Percentiles rank a stretch among this genome's conserved stretches.
These are phyloP conservation scores for Closterium sp. DNA, from an alignment of 139 green algal genomes.

Conservation along the genomic window DNA sequence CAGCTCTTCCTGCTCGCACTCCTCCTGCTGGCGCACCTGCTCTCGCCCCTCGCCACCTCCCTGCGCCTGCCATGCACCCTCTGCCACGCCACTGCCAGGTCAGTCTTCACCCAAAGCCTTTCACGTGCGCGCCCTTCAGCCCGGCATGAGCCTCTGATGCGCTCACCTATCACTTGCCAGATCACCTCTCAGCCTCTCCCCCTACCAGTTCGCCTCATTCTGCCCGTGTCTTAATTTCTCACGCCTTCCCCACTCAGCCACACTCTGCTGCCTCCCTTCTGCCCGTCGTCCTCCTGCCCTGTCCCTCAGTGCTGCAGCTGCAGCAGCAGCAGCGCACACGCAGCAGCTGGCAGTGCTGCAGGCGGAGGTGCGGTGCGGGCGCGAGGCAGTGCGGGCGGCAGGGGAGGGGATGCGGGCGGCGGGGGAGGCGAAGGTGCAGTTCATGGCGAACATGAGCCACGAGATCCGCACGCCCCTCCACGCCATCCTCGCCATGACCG, in stretches of 20 bases:
- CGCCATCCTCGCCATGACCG: conserved; percentile 31
- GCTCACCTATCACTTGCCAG: not conserved
- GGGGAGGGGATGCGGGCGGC: not conserved
- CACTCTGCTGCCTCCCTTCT: no score
- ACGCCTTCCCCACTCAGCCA: no score
- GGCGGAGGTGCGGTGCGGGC: not conserved
- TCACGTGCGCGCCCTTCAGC: no score
- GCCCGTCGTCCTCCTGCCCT: no score
- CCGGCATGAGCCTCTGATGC: no score
- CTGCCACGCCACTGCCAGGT: not conserved
- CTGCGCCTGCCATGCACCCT: not conserved
- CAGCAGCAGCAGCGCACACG: not conserved
- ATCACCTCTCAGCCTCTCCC: no score
- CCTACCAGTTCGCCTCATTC: not conserved
- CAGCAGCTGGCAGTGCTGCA: not conserved
- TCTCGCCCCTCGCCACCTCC: not conserved
- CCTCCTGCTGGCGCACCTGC: not conserved
- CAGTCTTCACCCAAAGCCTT: no score
- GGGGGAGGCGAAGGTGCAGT: not conserved
- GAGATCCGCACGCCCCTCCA: conserved; percentile 37
- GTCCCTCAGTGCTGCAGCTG: no score
- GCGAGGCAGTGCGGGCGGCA: not conserved
- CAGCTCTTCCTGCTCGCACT: not conserved
- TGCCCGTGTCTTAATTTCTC: no score
- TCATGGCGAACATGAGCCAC: conserved; percentile 15